phyloP scores from a whole-genome alignment of 75 land plant genomes.

The Pinus tabuliformis region DNA sequence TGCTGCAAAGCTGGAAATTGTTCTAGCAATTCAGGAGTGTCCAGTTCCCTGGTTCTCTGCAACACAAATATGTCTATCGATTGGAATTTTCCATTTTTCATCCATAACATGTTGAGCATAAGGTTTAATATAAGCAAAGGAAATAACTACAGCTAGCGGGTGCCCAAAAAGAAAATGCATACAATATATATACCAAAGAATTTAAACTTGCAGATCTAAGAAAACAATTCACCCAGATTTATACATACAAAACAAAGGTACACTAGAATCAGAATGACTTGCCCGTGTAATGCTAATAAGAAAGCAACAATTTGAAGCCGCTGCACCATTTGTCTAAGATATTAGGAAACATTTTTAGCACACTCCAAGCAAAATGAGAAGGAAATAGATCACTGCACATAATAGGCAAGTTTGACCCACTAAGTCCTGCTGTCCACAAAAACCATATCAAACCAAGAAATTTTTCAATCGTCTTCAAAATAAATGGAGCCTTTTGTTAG shows the following conservation, averaged over 20 bases:
- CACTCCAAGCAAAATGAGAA: not conserved
- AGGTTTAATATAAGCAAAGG: not conserved
- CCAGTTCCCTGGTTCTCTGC: constrained; percentile 83
- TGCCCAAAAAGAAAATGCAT: not conserved
- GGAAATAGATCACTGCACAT: not conserved
- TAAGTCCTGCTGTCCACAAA: not conserved
- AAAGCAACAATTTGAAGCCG: not conserved
- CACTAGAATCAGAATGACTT: too few relatives aligned
- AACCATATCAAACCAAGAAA: not conserved
- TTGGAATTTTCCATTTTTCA: too few relatives aligned
- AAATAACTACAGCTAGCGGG: not conserved
- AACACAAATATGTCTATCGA: not conserved
- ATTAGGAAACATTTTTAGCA: not conserved
- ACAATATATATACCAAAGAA: not conserved
- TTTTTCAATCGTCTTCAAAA: not conserved
- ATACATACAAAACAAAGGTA: too few relatives aligned
- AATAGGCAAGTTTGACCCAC: not conserved
- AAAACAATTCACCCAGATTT: not conserved
- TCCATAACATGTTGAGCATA: not conserved
- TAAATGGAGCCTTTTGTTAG: not conserved
- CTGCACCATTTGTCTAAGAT: not conserved
- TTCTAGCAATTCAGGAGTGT: constrained; percentile 78
- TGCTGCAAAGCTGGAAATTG: constrained; percentile 89
- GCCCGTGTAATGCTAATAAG: too few relatives aligned
- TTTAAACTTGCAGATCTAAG: not conserved